Evolutionary conservation across 139 green algal genomes (phyloP), one percentile per base, ranked within the genome.

Genomic region (Chlamydomonas sp.): DNA sequence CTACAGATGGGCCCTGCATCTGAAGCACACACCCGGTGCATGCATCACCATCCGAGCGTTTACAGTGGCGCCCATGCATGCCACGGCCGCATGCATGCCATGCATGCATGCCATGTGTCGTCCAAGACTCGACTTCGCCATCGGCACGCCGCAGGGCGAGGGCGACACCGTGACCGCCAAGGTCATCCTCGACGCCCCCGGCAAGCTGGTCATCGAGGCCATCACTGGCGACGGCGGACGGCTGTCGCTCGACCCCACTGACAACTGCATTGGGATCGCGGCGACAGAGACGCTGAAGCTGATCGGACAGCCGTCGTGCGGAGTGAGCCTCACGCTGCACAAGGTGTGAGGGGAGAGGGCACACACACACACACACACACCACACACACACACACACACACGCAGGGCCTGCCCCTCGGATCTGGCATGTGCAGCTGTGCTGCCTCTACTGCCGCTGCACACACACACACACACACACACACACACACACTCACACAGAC

Each of bases 231-330:
- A 98, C 72, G 81, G 79, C 47, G 94, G 94, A 0, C 76, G 91
- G 16, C 83, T 98, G 47, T 85, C 78, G n/a, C 68, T 93, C 35
- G 84, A 90, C 1, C 69, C 91, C 6, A 58, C 71, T 24, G 81
- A 91, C 35, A 98, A 98, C 78, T 98, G 94, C 79, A 84, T 89
- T 2, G 94, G 94, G 33, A 95, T 98, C 63, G 94, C 94, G 2
- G 91, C 94, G 2, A 76, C 68, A 1, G 89, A 95, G 60, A 91
- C 88, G 2, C 73, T 98, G 2, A 88, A 91, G 77, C 76, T 96
- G 24, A 64, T 98, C 37, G 89, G 84, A n/a, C 58, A 75, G n/a
- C 74, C 82, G 26, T 81, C 76, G 0, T 91, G 84, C 61, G 94
- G 93, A 50, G 79, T 98, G 1, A 67, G 71, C 0, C 78, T 98